A percentile compares a stretch with the other conserved stretches of the same genome.
Evolutionary conservation across 2,329 filamentous ascomycete species (phyloP).

Genomic region (Lasiodiplodia theobromae): DNA sequence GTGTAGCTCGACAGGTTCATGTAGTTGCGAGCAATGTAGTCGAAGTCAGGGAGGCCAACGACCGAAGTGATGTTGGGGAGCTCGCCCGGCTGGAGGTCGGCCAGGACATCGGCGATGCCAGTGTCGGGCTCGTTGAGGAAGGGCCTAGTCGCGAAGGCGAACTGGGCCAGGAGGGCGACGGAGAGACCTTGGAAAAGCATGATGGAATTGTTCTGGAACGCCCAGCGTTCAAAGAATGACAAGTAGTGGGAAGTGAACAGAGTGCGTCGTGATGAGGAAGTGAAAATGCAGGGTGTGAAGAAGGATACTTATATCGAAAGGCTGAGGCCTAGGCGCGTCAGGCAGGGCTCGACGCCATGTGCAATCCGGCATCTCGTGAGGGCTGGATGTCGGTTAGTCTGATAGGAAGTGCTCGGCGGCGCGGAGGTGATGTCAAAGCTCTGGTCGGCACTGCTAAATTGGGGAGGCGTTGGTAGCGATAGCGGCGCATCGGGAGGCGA

Average conservation of each 20-base stretch:
- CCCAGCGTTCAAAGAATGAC: conserved; percentile 23
- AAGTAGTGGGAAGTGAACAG: neutral
- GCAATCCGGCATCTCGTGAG: neutral
- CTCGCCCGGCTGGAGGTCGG: conserved; percentile 39
- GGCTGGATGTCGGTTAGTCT: conserved; percentile 2
- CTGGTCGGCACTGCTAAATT: conserved; percentile 7
- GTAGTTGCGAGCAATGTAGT: conserved; percentile 59
- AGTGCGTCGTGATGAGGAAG: neutral
- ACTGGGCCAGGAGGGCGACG: conserved; percentile 33
- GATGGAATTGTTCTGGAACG: neutral
- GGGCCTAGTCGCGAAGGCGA: conserved; percentile 42
- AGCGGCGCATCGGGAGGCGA: neutral
- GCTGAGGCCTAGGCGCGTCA: neutral
- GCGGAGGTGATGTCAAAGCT: conserved; percentile 5
- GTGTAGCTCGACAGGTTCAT: conserved; percentile 59
- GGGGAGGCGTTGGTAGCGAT: neutral
- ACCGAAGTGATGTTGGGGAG: conserved; percentile 55
- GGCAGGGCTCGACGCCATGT: neutral
- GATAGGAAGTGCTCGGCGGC: conserved; percentile 4
- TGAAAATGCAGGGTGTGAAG: neutral
- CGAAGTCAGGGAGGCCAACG: conserved; percentile 62
- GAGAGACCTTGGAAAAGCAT: conserved; percentile 22
- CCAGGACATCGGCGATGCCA: conserved; percentile 41
- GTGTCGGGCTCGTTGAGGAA: conserved; percentile 48
- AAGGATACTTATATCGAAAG: conserved; percentile 9